These are phyloP conservation scores for Ceratopteris richardii DNA, from an alignment of 75 land plant genomes.

Conservation along the genomic window DNA sequence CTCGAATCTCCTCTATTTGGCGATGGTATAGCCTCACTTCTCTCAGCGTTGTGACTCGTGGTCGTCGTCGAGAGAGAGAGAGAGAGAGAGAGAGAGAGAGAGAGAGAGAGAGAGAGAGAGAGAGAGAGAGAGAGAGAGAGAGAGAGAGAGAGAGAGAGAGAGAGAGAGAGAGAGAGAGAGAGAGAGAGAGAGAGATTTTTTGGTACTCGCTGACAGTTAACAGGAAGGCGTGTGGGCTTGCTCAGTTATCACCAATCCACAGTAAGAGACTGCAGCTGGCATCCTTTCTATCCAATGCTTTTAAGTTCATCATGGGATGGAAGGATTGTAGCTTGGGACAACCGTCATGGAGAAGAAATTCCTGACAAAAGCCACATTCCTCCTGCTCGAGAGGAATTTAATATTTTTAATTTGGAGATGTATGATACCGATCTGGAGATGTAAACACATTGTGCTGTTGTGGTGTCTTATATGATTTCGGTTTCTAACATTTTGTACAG, in stretches of 20 bases:
- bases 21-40: too few species aligned
- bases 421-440: neutral
- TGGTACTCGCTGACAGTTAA: conserved; percentile 35
- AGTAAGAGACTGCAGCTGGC: conserved; percentile 95
- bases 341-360: conserved; percentile 32
- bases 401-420: neutral
- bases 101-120: neutral
- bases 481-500: too few species aligned
- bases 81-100: conserved; percentile 1
- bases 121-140: too few species aligned
- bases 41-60: too few species aligned
- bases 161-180: neutral
- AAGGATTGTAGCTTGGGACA: conserved; percentile 59
- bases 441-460: too few species aligned
- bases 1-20: too few species aligned
- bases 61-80: neutral
- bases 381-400: neutral
- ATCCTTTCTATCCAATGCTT: conserved; percentile 66
- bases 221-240: conserved; percentile 46
- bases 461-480: too few species aligned
- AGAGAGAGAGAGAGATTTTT: neutral
- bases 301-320: conserved; percentile 94
- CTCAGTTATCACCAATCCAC: conserved; percentile 45
- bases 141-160: conserved; percentile 1
- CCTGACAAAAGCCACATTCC: neutral